A percentile compares a stretch with the other conserved stretches of the same genome.
Conservation (phyloP, 164 flowering plant species). For the Tinospora cordifolia region DNA sequence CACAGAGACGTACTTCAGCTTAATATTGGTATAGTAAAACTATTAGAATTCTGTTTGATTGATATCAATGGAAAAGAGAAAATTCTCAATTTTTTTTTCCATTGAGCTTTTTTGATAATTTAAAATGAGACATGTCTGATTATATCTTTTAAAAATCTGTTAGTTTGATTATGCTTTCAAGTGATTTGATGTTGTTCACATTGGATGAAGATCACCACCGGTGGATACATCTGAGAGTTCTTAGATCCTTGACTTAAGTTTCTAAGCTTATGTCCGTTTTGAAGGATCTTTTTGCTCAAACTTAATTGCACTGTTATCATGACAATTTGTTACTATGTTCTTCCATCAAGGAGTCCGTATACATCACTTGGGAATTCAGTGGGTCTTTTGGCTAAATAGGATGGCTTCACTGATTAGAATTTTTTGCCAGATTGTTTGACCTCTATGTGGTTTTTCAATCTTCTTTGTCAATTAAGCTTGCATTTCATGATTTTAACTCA, state of each 20-base stretch:
- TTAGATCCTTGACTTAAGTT: background rate
- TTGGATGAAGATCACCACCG: background rate
- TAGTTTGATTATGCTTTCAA: background rate
- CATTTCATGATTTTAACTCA: background rate
- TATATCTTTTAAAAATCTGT: background rate
- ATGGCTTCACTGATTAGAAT: background rate
- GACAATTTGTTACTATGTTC: too few relatives aligned
- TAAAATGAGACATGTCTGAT: background rate
- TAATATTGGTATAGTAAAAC: background rate
- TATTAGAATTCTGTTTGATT: background rate
- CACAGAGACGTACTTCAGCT: background rate
- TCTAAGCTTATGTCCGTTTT: too few relatives aligned
- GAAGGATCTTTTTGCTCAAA: too few relatives aligned
- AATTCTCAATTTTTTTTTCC: background rate
- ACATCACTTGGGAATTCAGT: too few relatives aligned
- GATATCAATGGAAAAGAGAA: background rate
- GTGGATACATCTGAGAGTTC: background rate
- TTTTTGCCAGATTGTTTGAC: background rate
- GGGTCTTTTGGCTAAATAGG: too few relatives aligned
- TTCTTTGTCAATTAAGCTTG: background rate
- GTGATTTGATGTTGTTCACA: background rate
- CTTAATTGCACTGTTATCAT: too few relatives aligned
- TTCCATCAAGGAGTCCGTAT: too few relatives aligned
- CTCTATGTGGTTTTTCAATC: background rate
- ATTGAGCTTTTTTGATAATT: background rate